Evolutionary conservation across 1,284 basidiomycete species (phyloP).

Genomic region (Microbotryomycetes sp.): DNA sequence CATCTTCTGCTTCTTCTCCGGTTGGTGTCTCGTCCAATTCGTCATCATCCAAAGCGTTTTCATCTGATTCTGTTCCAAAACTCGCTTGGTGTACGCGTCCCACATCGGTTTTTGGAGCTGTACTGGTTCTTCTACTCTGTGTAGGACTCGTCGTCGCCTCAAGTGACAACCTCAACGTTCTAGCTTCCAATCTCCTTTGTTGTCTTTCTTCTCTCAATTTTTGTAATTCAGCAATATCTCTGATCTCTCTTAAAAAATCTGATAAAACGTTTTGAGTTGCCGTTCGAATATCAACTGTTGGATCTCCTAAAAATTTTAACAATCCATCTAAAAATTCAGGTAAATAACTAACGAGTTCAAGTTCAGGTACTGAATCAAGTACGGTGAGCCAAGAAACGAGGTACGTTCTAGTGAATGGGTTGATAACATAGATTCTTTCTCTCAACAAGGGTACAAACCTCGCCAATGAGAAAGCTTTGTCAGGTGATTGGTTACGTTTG

Average conservation of each 20-base stretch:
- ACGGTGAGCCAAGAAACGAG: constrained; percentile 95
- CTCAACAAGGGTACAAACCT: constrained; percentile 90
- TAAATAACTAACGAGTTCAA: constrained; percentile 88
- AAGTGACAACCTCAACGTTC: constrained; percentile 6
- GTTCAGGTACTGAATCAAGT: constrained; percentile 90
- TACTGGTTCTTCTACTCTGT: not conserved
- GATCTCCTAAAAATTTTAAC: constrained; percentile 89
- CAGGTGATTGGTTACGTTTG: not conserved
- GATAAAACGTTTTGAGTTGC: constrained; percentile 85
- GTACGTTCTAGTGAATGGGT: constrained; percentile 92
- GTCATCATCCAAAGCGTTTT: constrained; percentile 1
- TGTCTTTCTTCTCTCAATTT: constrained; percentile 35
- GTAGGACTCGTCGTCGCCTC: not conserved
- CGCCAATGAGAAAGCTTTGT: constrained; percentile 79
- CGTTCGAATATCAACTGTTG: constrained; percentile 84
- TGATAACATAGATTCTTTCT: constrained; percentile 90
- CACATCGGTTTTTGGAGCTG: not conserved
- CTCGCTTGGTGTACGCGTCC: not conserved
- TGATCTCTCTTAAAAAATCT: constrained; percentile 89
- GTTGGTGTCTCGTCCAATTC: constrained; percentile 7
- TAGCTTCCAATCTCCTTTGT: constrained; percentile 3
- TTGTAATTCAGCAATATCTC: constrained; percentile 58
- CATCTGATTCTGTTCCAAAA: not conserved
- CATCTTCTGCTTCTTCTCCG: constrained; percentile 37
- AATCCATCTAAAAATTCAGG: constrained; percentile 93